Evolutionary conservation across 176 grass and related monocot genomes (phyloP).

Genomic region (Poa pratensis): DNA sequence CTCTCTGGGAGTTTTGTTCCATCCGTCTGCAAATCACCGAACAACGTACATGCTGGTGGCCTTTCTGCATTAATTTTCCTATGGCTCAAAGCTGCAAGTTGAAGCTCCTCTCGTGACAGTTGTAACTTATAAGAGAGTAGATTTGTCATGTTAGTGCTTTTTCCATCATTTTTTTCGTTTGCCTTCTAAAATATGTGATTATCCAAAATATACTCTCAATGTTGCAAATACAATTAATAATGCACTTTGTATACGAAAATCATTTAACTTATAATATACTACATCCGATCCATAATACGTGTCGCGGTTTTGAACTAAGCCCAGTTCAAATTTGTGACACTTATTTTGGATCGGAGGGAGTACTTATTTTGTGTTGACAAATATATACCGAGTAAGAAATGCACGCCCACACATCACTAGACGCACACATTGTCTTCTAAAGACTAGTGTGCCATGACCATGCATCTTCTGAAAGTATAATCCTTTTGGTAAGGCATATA

Average conservation of each 20-base stretch:
- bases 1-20: conserved; percentile 44
- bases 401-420: not conserved
- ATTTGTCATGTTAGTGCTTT: not conserved
- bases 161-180: not conserved
- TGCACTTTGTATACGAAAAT: not conserved
- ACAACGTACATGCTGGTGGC: not conserved
- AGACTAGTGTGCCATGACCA: not conserved
- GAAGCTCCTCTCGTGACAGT: not conserved
- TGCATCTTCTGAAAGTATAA: not conserved
- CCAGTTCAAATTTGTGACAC: no score
- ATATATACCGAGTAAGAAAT: not conserved
- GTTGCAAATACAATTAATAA: not conserved
- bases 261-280: not conserved
- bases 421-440: not conserved
- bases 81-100: not conserved
- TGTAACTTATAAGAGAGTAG: not conserved
- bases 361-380: not conserved
- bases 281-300: no score
- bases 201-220: not conserved
- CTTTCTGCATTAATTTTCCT: not conserved
- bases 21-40: conserved; percentile 7
- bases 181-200: not conserved
- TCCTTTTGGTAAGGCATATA: not conserved
- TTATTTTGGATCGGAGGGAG: no score
- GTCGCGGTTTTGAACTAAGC: no score